phyloP scores from a whole-genome alignment of 2,329 filamentous ascomycete genomes.

The Lachnellula subtilissima region DNA sequence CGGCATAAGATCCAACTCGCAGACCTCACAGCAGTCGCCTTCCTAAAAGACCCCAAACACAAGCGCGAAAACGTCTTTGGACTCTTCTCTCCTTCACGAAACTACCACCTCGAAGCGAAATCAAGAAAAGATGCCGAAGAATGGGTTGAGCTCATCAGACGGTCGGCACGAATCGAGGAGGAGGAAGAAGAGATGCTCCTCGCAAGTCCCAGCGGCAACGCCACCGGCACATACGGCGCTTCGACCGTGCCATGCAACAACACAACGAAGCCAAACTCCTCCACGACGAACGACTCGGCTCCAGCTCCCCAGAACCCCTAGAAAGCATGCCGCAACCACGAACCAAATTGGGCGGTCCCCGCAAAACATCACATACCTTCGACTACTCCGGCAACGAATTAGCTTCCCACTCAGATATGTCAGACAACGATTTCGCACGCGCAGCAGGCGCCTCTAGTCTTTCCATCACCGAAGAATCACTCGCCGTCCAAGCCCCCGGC shows the following conservation, averaged over 20 bases:
- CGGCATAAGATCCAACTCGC: conserved; percentile 82
- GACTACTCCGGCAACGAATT: conserved; percentile 66
- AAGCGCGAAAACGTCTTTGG: conserved; percentile 86
- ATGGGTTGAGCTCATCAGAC: conserved; percentile 80
- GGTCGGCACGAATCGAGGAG: conserved; percentile 77
- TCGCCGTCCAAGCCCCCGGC: conserved; percentile 30
- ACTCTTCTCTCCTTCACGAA: conserved; percentile 83
- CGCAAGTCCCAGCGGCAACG: conserved; percentile 54
- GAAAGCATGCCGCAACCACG: conserved; percentile 28
- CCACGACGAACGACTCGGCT: conserved; percentile 31
- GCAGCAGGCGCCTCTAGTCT: conserved; percentile 28
- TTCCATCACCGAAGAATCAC: conserved; percentile 29
- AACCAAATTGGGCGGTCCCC: conserved; percentile 21
- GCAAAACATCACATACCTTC: conserved; percentile 56
- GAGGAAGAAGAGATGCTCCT: conserved; percentile 81
- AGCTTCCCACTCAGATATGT: conserved; percentile 82
- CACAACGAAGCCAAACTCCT: conserved; percentile 22
- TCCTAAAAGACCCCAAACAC: conserved; percentile 83
- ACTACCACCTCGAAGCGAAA: conserved; percentile 81
- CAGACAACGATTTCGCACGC: conserved; percentile 56
- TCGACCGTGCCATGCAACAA: conserved; percentile 26
- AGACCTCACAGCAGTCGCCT: conserved; percentile 85
- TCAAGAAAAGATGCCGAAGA: conserved; percentile 71
- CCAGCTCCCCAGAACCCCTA: conserved; percentile 58
- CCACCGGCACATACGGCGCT: conserved; percentile 19